Evolutionary conservation across 2,329 filamentous ascomycete species (phyloP), one percentile per base, ranked within the genome.

Genomic region (Botrytis pseudocinerea): DNA sequence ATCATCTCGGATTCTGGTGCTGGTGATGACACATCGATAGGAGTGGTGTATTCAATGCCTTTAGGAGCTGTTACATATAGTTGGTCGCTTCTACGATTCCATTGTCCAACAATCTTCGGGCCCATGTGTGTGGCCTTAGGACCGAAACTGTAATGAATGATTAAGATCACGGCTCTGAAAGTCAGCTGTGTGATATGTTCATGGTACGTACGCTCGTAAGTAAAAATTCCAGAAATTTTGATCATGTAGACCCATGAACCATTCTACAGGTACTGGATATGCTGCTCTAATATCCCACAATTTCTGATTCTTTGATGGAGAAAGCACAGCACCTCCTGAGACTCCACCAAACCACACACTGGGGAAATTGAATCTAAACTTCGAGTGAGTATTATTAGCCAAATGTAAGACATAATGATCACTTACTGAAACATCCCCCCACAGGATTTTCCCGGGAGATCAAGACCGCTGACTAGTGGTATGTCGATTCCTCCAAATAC

Each of bases 361-460:
- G 25, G 44, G 28, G 8, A 65, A 65, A 48, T 48, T 65, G 1
- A 2, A 16, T 65, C 44, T 48, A 7, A 65, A 5, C 18, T 38
- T 2, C 32, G n/a, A 14, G 25, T 65, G 12, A 65, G 63, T 1
- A 38, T 38, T 42, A 22, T 16, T 32, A 32, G 14, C 28, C 25
- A 48, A 7, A 25, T 28, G n/a, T 18, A 18, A 65, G 20, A 32
- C 12, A 18, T 14, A 35, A 14, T 6, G 7, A 35, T 25, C 28
- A 65, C 62, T 65, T 22, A 65, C 62, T 65, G 62, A 48, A 65
- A 4, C 7, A 65, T 35, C 10, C 62, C 62, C 44, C 62, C 62
- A 25, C 62, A 48, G 2, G 62, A 48, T n/a, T 38, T 65, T 1
- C 44, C 62, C 8, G 32, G 62, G 6, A 48, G 20, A 35, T 65